Evolutionary conservation across 345 rosid species (phyloP).

Genomic region (Melaleuca alternifolia): DNA sequence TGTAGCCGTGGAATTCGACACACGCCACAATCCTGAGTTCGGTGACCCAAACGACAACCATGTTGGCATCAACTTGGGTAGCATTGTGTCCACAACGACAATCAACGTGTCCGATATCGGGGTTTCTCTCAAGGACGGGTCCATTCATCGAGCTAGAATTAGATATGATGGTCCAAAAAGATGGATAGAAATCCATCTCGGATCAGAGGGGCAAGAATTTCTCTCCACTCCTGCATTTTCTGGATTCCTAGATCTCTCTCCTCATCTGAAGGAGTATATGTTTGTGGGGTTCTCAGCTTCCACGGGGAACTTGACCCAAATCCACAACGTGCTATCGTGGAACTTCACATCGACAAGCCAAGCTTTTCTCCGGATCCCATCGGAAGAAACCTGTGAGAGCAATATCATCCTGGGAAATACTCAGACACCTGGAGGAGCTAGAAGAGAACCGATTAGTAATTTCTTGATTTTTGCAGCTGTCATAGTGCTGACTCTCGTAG

Average conservation of each 20-base stretch:
- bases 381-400: constrained; percentile 27
- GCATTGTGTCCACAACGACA: constrained; percentile 20
- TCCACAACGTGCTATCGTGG: constrained; percentile 32
- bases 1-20: constrained; percentile 35
- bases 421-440: not conserved
- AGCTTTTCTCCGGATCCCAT: constrained; percentile 31
- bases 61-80: constrained; percentile 41
- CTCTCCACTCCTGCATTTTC: constrained; percentile 23
- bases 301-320: constrained; percentile 32
- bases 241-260: constrained; percentile 30
- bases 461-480: constrained; percentile 27
- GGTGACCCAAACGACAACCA: constrained; percentile 48
- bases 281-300: constrained; percentile 52
- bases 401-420: constrained; percentile 1
- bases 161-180: constrained; percentile 19
- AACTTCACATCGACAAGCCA: constrained; percentile 35
- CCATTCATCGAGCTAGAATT: constrained; percentile 31
- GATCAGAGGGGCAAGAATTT: constrained; percentile 7
- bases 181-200: constrained; percentile 31
- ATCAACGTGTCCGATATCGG: constrained; percentile 30
- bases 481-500: constrained; percentile 15
- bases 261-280: constrained; percentile 41
- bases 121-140: constrained; percentile 26
- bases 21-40: constrained; percentile 26
- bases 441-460: constrained; percentile 12